Base-by-base conservation (phyloP, 2,329 filamentous ascomycete genomes). In the Cylindrodendrum hubeiense region DNA sequence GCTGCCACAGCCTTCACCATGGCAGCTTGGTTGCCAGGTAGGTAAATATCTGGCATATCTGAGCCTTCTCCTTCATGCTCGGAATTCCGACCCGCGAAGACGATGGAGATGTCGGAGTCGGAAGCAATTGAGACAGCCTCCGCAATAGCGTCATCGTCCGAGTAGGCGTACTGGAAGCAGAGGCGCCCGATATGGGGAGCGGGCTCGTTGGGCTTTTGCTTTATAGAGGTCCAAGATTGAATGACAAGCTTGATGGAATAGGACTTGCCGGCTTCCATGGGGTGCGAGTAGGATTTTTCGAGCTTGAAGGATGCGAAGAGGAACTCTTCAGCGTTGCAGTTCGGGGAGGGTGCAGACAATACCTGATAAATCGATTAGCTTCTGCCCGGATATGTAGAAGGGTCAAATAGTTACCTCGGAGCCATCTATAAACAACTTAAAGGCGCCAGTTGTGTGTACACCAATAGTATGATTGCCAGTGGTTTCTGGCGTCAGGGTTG, bases 11-110 rank as follows among this genome's bases (percentile, higher is more conserved):
- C 47, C 8, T 64, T 67, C 28, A 67, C 65, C 43, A 67, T 30
- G n/a, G 30, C 39, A 10, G 43, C n/a, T 19, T 67, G 65, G 28
- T 58, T 67, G 6, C 54, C 59, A 0, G 61, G 39, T 21, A 61
- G 49, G 41, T 22, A 30, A n/a, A 58, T 67, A 6, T 64, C 56
- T 4, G 55, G 46, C 15, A 67, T 34, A 19, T 67, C 65, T 15
- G 65, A 65, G 1, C 65, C 65, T 28, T 67, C 65, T 1, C 61
- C 65, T 15, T 67, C 65, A 22, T 65, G 60, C 37, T 67, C 55
- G 15, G 60, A 53, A 3, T 46, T 67, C 5, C 65, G 43, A 1
- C 65, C 65, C 1, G 60, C 60, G 41, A 60, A 67, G 17, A 67
- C 64, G n/a, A 67, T 28, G 19, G 55, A 39, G 7, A 17, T 6